Evolutionary conservation across 768 basidiomycete genomes (phyloP), one percentile per base, ranked within the genome.

Genomic region (Termitomyces sp.): DNA sequence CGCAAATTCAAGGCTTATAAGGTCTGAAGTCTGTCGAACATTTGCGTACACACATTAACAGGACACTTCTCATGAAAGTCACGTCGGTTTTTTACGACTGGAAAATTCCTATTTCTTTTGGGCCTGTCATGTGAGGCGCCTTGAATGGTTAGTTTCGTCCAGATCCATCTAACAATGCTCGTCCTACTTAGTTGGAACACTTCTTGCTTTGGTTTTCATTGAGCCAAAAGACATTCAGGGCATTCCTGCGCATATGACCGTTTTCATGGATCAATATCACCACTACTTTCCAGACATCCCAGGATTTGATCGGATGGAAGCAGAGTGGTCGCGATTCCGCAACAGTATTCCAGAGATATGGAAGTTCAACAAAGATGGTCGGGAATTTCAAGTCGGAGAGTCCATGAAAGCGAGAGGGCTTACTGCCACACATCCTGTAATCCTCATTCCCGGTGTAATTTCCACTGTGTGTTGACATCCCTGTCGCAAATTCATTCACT

Each of bases 381-480:
- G 91, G 48, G 91, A 92, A 65, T 92, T 92, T 61, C 79, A 83
- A 65, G 87, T 86, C 3, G 91, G 90, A 36, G 87, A 90, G 53
- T 71, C 71, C 34, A 83, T 90, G 66, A 83, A 82, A 55, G 79
- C 72, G 5, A 78, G 83, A 43, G 88, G 87, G 2, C 71, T 91
- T 52, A 75, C 73, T 53, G 92, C 91, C 6, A 71, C 86, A 55
- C 78, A 90, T 68, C 94, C 94, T 0, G 82, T 95, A 13, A 79
- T 96, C 2, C 74, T 97, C n/a, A 81, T 95, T 26, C 94, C 94
- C 5, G 94, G 94, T 1, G 87, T 96, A 51, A 85, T 95, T 37
- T 94, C 92, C 1, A 95, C 94, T 1, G 90, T 89, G 59, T 53
- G 83, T 69, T 24, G 16, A 52, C 48, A 51, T 24, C 34, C 41